phyloP scores from a whole-genome alignment of 2,329 filamentous ascomycete genomes.

The Trichophyton equinum region DNA sequence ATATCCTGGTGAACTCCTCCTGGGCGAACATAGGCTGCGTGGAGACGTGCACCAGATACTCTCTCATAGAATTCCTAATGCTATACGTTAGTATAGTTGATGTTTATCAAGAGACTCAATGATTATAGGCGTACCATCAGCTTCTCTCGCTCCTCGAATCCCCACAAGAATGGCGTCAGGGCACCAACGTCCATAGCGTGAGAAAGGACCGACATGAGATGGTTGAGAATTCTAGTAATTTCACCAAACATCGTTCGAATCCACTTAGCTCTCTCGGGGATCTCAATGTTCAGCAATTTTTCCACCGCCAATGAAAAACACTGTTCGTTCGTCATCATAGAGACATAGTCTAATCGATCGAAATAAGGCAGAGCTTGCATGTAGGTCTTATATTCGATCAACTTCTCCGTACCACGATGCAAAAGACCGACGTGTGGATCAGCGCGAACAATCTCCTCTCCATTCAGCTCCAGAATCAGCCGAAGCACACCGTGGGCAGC shows the following conservation, averaged over 20 bases:
- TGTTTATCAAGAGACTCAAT: background rate
- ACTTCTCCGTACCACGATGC: constrained; percentile 95
- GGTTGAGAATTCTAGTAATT: constrained; percentile 87
- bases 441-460: constrained; percentile 91
- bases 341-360: constrained; percentile 95
- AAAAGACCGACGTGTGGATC: constrained; percentile 95
- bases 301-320: constrained; percentile 91
- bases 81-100: background rate
- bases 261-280: constrained; percentile 90
- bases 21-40: constrained; percentile 91
- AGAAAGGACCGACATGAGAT: constrained; percentile 92
- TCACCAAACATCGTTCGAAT: constrained; percentile 94
- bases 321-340: constrained; percentile 99
- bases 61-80: constrained; percentile 96
- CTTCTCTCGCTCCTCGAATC: constrained; percentile 99
- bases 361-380: constrained; percentile 97
- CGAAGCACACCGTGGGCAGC: constrained; percentile 96
- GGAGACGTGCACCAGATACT: constrained; percentile 92
- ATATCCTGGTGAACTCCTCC: constrained; percentile 95
- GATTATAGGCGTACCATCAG: constrained; percentile 64
- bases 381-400: constrained; percentile 99
- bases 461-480: constrained; percentile 92
- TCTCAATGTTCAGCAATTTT: constrained; percentile 94
- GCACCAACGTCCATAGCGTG: constrained; percentile 99
- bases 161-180: constrained; percentile 96